Evolutionary conservation across 176 grass and related monocot species (phyloP).

Genomic region (Zizania latifolia): DNA sequence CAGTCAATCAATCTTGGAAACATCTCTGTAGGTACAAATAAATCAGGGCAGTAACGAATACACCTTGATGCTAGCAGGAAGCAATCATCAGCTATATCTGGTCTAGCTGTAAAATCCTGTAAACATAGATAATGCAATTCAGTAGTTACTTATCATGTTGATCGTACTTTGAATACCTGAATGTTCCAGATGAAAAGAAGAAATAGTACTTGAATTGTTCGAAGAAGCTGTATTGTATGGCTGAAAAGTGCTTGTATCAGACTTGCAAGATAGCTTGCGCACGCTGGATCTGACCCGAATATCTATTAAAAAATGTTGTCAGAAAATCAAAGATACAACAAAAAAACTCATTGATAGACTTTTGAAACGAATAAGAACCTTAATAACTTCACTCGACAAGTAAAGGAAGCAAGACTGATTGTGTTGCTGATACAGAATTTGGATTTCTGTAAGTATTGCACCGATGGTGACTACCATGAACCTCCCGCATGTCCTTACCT

Average conservation of each 20-base stretch:
- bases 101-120: slow-evolving; percentile 98
- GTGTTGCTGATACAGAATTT: slow-evolving; percentile 86
- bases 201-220: slow-evolving; percentile 64
- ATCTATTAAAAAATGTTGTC: slow-evolving; percentile 50
- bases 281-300: slow-evolving; percentile 89
- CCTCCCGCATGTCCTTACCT: slow-evolving; percentile 93
- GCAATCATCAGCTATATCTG: slow-evolving; percentile 98
- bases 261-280: slow-evolving; percentile 70
- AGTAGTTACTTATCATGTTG: slow-evolving; percentile 3
- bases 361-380: slow-evolving; percentile 42
- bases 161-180: slow-evolving; percentile 10
- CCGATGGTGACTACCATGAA: slow-evolving; percentile 76
- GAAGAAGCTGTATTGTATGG: slow-evolving; percentile 81
- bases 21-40: slow-evolving; percentile 72
- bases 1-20: slow-evolving; percentile 84
- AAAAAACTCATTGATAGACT: not conserved
- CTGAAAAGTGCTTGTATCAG: slow-evolving; percentile 80
- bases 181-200: slow-evolving; percentile 2
- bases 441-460: slow-evolving; percentile 91
- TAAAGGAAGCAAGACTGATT: slow-evolving; percentile 98
- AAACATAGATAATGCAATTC: slow-evolving; percentile 14
- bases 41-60: slow-evolving; percentile 85
- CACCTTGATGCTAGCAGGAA: slow-evolving; percentile 95
- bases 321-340: not conserved
- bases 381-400: slow-evolving; percentile 99